phyloP scores from a whole-genome alignment of 2,329 filamentous ascomycete species.

The Apiospora marii region DNA sequence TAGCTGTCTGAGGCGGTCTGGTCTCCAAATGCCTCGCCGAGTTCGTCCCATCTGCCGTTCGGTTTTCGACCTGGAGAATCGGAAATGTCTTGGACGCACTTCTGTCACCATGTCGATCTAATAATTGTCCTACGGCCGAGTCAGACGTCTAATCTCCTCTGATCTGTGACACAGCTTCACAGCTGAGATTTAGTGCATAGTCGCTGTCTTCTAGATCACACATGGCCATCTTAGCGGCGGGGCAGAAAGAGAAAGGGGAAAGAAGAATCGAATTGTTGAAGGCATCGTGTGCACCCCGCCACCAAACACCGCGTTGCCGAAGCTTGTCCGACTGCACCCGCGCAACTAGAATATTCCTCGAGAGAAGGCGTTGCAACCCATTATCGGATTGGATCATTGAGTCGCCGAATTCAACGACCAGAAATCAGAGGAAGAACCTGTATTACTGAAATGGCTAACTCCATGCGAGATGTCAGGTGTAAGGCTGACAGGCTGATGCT shows the following conservation, averaged over 20 bases:
- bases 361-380: background rate
- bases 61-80: background rate
- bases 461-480: background rate
- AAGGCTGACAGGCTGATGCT: background rate
- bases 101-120: background rate
- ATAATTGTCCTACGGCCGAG: background rate
- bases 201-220: background rate
- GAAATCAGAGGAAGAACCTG: background rate
- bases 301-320: slow-evolving; percentile 6
- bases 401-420: background rate
- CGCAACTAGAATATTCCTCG: background rate
- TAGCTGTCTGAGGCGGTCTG: background rate
- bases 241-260: background rate
- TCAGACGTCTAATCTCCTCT: background rate
- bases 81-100: background rate
- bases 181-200: background rate
- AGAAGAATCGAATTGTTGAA: background rate
- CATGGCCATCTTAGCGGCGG: background rate
- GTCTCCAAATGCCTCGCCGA: background rate
- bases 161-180: background rate
- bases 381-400: background rate
- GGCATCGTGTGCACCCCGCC: background rate
- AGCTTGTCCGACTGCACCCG: background rate
- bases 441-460: background rate
- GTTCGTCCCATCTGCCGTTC: background rate